Conservation (phyloP, 495 filamentous ascomycete species). For the Aspergillus steynii region DNA sequence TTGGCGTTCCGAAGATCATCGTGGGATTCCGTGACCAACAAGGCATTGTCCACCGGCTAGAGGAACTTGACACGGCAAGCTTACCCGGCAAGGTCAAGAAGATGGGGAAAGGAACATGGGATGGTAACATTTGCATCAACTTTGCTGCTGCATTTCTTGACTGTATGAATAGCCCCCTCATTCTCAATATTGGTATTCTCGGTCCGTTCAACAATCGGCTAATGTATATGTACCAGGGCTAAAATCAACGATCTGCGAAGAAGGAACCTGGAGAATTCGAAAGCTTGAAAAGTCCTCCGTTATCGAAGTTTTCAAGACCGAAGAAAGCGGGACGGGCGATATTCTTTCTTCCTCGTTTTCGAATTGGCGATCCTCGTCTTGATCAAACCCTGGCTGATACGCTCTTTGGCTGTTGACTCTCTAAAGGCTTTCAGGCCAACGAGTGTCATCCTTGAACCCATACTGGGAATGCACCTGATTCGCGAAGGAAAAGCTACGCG, state of each 20-base stretch:
- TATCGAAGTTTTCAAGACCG: constrained; percentile 72
- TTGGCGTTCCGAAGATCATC: constrained; percentile 88
- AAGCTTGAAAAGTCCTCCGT: constrained; percentile 51
- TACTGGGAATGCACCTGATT: not conserved
- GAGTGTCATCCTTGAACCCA: not conserved
- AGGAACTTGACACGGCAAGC: constrained; percentile 74
- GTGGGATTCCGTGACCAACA: constrained; percentile 79
- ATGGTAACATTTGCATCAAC: constrained; percentile 88
- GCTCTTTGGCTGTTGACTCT: not conserved
- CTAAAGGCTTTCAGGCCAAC: not conserved
- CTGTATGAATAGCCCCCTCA: constrained; percentile 48
- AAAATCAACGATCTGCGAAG: constrained; percentile 61
- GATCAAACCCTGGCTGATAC: not conserved
- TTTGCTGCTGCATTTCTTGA: constrained; percentile 76
- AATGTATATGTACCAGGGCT: constrained; percentile 49
- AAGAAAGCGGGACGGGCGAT: constrained; percentile 70
- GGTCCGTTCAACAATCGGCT: not conserved
- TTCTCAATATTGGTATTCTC: not conserved
- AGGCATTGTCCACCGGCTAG: constrained; percentile 67
- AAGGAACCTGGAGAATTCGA: constrained; percentile 83
- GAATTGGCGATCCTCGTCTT: not conserved
- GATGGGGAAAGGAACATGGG: constrained; percentile 68
- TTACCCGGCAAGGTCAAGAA: constrained; percentile 74
- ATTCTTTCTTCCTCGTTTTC: constrained; percentile 70
- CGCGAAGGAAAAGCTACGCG: no score